Conservation (phyloP, 495 filamentous ascomycete genomes). For the Aspergillus affinis region DNA sequence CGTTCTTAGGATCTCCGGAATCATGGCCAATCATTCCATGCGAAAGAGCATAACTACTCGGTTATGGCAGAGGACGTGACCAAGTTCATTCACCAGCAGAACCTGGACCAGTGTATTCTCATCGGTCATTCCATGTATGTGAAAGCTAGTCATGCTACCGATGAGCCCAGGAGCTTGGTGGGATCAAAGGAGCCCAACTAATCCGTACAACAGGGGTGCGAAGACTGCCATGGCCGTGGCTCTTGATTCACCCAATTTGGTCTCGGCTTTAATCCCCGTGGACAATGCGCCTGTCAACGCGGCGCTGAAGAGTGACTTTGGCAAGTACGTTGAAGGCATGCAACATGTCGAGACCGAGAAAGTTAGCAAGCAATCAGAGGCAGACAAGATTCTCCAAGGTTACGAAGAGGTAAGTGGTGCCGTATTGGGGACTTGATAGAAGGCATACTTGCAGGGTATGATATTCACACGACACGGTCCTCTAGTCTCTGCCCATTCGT, state of each 20-base stretch:
- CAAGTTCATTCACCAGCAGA: conserved; percentile 74
- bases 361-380: conserved; percentile 69
- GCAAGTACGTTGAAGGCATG: conserved; percentile 83
- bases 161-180: neutral
- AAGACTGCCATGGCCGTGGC: conserved; percentile 92
- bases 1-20: conserved; percentile 78
- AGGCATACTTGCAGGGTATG: neutral
- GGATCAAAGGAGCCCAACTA: neutral
- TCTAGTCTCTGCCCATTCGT: conserved; percentile 67
- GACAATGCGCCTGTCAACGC: conserved; percentile 93
- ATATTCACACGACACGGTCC: conserved; percentile 11
- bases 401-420: conserved; percentile 65
- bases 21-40: conserved; percentile 87
- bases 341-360: conserved; percentile 63
- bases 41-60: conserved; percentile 73
- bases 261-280: conserved; percentile 73
- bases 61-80: conserved; percentile 86
- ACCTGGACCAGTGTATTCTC: conserved; percentile 65
- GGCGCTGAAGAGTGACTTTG: conserved; percentile 69
- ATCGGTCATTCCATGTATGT: conserved; percentile 94
- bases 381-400: conserved; percentile 71
- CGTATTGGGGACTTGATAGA: too few relatives aligned
- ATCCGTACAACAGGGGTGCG: conserved; percentile 64
- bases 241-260: conserved; percentile 61
- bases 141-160: neutral